A percentile compares a stretch with the other conserved stretches of the same genome.
phyloP scores from a whole-genome alignment of 805 yeast species.

The Lipomyces orientalis region DNA sequence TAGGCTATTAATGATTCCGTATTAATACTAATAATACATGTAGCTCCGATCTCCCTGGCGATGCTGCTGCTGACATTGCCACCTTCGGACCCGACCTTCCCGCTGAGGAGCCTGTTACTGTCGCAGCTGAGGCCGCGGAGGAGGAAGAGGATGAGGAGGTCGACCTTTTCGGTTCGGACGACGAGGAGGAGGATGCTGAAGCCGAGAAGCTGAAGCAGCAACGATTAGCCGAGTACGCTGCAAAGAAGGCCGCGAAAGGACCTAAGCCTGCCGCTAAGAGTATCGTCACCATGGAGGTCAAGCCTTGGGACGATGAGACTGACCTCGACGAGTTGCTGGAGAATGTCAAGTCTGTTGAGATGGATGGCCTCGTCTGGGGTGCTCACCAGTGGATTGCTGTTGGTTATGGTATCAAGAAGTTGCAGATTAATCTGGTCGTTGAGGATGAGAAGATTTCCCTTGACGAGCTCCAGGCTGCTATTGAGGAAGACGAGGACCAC shows the following conservation, averaged over 20 bases:
- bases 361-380: conserved; percentile 98
- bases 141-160: conserved; percentile 91
- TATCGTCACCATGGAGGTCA: conserved; percentile 92
- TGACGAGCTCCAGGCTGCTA: conserved; percentile 76
- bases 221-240: conserved; percentile 97
- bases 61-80: conserved; percentile 52
- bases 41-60: conserved; percentile 68
- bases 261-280: conserved; percentile 99
- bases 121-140: conserved; percentile 64
- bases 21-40: not conserved
- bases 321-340: conserved; percentile 86
- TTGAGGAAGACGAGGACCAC: conserved; percentile 96
- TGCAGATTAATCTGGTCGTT: conserved; percentile 96
- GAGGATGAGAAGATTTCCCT: conserved; percentile 96
- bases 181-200: conserved; percentile 93
- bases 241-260: conserved; percentile 95
- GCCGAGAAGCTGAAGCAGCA: conserved; percentile 97
- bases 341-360: conserved; percentile 80
- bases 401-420: conserved; percentile 99
- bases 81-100: conserved; percentile 47
- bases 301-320: conserved; percentile 99
- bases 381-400: conserved; percentile 94
- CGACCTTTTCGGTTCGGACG: conserved; percentile 92
- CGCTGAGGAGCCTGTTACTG: conserved; percentile 52
- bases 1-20: not conserved